A percentile compares a stretch with the other conserved stretches of the same genome.
Evolutionary conservation across 1,139 yeast species (phyloP).

Genomic region (Sugiyamaella sp.): DNA sequence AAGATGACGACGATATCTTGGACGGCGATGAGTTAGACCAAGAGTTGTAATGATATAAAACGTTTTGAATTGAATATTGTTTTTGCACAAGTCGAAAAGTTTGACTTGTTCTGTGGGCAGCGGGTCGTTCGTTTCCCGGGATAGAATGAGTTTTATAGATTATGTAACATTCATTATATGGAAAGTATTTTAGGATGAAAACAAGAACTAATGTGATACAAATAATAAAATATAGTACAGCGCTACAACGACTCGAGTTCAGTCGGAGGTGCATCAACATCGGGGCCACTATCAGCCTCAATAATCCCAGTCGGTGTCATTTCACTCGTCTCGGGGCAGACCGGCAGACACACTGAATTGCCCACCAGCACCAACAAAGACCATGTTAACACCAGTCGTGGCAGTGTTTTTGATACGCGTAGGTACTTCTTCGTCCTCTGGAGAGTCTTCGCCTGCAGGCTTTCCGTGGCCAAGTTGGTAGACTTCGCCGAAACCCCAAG

Average conservation of each 20-base stretch:
- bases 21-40: conserved; percentile 28
- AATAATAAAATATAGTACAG: conserved; percentile 1
- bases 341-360: conserved; percentile 93
- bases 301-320: background rate
- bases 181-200: no score
- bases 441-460: conserved; percentile 76
- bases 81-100: no score
- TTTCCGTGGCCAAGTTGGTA: conserved; percentile 91
- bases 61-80: background rate
- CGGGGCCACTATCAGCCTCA: no score
- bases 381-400: conserved; percentile 72
- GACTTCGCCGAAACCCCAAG: conserved; percentile 99
- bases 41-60: conserved; percentile 12
- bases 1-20: conserved; percentile 34
- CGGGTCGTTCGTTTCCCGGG: no score
- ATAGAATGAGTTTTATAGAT: background rate
- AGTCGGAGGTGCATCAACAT: no score
- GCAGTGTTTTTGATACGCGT: conserved; percentile 87
- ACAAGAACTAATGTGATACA: background rate
- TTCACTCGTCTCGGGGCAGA: conserved; percentile 33
- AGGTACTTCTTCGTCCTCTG: conserved; percentile 55
- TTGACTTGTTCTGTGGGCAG: no score
- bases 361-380: conserved; percentile 85
- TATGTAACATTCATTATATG: background rate
- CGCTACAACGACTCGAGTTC: no score